Percentiles rank a stretch among this genome's conserved stretches.
Evolutionary conservation across 345 rosid genomes (phyloP).

Genomic region (Trapa bicornis): DNA sequence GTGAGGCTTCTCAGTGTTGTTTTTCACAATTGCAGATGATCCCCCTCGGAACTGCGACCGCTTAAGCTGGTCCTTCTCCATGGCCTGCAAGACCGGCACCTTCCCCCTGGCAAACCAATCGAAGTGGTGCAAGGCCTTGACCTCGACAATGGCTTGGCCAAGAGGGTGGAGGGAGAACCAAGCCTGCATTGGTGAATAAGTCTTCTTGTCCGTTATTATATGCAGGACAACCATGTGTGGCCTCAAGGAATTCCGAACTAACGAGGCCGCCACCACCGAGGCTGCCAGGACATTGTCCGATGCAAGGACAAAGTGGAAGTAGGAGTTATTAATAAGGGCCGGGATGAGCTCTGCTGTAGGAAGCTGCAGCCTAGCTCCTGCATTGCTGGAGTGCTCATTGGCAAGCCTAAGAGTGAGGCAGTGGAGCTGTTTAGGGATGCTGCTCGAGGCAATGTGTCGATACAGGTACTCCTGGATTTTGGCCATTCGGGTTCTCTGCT

Average conservation of each 20-base stretch:
- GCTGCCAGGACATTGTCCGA: slow-evolving; percentile 91
- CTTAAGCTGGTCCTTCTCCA: slow-evolving; percentile 88
- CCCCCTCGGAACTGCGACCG: slow-evolving; percentile 91
- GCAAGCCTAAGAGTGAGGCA: slow-evolving; percentile 78
- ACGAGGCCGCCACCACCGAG: slow-evolving; percentile 69
- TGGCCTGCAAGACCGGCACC: slow-evolving; percentile 89
- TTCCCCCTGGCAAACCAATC: slow-evolving; percentile 95
- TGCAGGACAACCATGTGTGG: slow-evolving; percentile 69
- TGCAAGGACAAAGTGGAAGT: slow-evolving; percentile 75
- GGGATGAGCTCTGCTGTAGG: slow-evolving; percentile 74
- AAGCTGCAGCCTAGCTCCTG: slow-evolving; percentile 88
- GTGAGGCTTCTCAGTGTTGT: slow-evolving; percentile 54
- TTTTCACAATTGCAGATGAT: slow-evolving; percentile 68
- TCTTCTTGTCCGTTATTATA: slow-evolving; percentile 87
- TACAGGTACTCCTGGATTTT: slow-evolving; percentile 88
- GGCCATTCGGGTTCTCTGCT: slow-evolving; percentile 85
- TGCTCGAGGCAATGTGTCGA: slow-evolving; percentile 86
- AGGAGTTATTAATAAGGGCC: slow-evolving; percentile 64
- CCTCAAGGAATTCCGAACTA: slow-evolving; percentile 48
- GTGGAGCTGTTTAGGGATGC: slow-evolving; percentile 91
- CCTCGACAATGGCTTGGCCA: slow-evolving; percentile 72
- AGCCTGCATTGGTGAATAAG: slow-evolving; percentile 94
- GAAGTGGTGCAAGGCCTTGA: slow-evolving; percentile 91
- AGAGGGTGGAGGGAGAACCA: slow-evolving; percentile 92
- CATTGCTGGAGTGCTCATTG: slow-evolving; percentile 75